Evolutionary conservation across 768 basidiomycete species (phyloP).

Genomic region (Russula foetens): DNA sequence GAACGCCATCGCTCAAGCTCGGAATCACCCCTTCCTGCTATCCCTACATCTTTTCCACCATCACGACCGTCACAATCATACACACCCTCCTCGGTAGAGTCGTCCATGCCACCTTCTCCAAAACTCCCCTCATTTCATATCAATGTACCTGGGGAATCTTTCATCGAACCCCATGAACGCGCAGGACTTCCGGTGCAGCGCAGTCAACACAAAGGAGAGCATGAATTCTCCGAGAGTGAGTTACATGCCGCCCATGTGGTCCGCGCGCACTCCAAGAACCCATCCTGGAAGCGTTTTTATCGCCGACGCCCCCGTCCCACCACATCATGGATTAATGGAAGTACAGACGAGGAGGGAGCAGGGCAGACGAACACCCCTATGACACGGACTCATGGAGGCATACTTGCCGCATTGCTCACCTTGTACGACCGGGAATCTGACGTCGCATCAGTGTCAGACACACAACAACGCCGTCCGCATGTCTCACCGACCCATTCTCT

Average conservation of each 20-base stretch:
- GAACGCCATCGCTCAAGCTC: slow-evolving; percentile 38
- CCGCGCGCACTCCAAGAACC: slow-evolving; percentile 32
- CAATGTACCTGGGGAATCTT: slow-evolving; percentile 43
- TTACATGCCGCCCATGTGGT: slow-evolving; percentile 37
- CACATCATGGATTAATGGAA: neutral
- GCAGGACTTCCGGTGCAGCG: slow-evolving; percentile 50
- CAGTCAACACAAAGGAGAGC: slow-evolving; percentile 20
- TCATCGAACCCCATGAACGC: slow-evolving; percentile 54
- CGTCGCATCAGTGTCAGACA: slow-evolving; percentile 1
- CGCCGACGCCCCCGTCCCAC: neutral
- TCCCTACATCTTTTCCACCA: slow-evolving; percentile 6
- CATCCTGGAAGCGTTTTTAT: slow-evolving; percentile 1
- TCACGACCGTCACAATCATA: neutral
- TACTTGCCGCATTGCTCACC: slow-evolving; percentile 57
- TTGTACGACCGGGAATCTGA: slow-evolving; percentile 42
- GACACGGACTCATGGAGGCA: slow-evolving; percentile 34
- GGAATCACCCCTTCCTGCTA: slow-evolving; percentile 14
- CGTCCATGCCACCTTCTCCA: slow-evolving; percentile 12
- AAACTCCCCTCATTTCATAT: neutral
- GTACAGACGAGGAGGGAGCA: slow-evolving; percentile 10
- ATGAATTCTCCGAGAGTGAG: slow-evolving; percentile 12
- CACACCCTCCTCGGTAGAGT: slow-evolving; percentile 14
- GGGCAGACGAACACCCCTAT: slow-evolving; percentile 16
- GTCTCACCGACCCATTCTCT: slow-evolving; percentile 5
- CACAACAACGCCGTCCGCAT: slow-evolving; percentile 18